Percentiles rank a stretch among this genome's conserved stretches.
phyloP scores from a whole-genome alignment of 345 rosid species.

The thale cress (Arabidopsis thaliana) region DNA sequence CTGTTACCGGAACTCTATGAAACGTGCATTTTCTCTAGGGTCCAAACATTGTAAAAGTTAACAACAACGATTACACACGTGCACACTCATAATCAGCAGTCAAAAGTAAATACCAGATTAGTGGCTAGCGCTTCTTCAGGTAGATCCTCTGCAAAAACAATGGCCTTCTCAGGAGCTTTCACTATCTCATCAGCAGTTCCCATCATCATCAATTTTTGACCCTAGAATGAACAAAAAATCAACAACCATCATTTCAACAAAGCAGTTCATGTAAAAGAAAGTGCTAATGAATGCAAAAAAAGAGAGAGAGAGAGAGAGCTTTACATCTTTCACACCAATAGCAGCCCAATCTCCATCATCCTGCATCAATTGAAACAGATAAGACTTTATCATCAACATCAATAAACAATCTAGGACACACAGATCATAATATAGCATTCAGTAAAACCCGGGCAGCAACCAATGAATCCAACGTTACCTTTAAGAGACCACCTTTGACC shows the following conservation, averaged over 20 bases:
- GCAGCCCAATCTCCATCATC: constrained; percentile 93
- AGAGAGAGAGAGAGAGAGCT: not conserved
- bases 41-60: constrained; percentile 16
- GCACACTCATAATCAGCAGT: not conserved
- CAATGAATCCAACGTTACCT: constrained; percentile 50
- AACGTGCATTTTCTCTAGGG: not conserved
- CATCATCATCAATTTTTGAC: constrained; percentile 99
- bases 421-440: not conserved
- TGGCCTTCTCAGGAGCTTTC: constrained; percentile 94
- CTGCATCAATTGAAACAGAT: constrained; percentile 48
- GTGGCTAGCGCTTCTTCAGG: constrained; percentile 92
- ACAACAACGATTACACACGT: not conserved
- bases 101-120: constrained; percentile 54
- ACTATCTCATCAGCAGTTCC: constrained; percentile 97
- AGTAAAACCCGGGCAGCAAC: not conserved
- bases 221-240: constrained; percentile 51
- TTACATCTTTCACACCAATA: constrained; percentile 82
- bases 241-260: constrained; percentile 11
- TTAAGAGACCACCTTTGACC: constrained; percentile 94
- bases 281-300: not conserved
- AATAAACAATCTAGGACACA: constrained; percentile 19
- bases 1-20: not conserved
- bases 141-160: constrained; percentile 93
- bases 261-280: not conserved
- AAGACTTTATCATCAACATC: not conserved